Percentiles rank a stretch among this genome's conserved stretches.
Conservation (phyloP, 1,284 basidiomycete species). For the Coniferiporia weirii region DNA sequence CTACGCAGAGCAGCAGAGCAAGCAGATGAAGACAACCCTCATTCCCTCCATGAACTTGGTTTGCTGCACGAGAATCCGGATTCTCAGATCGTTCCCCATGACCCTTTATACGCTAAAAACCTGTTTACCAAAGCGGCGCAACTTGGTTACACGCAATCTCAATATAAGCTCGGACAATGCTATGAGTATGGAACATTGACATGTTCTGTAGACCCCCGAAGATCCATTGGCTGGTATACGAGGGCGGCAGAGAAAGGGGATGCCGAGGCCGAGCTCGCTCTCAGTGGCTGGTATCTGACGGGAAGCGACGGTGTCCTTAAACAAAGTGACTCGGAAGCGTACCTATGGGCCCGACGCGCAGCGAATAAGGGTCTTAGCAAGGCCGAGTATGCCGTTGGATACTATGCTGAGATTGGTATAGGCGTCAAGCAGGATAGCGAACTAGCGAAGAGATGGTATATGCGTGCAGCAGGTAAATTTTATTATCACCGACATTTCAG, state of each 20-base stretch:
- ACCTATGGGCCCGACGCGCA: conserved; percentile 91
- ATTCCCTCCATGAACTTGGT: conserved; percentile 95
- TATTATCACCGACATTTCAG: conserved; percentile 8
- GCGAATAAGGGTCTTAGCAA: conserved; percentile 92
- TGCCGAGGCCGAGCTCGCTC: conserved; percentile 89
- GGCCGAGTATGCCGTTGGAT: conserved; percentile 94
- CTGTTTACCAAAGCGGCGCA: conserved; percentile 91
- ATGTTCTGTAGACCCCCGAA: conserved; percentile 88
- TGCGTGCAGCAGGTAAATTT: conserved; percentile 87
- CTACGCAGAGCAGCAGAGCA: conserved; percentile 92
- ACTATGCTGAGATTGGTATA: conserved; percentile 97
- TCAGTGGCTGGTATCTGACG: conserved; percentile 97
- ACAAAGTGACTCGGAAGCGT: conserved; percentile 96
- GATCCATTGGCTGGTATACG: conserved; percentile 98
- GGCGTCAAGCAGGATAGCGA: conserved; percentile 95
- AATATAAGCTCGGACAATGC: conserved; percentile 93
- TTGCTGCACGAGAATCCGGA: conserved; percentile 81
- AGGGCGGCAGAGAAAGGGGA: conserved; percentile 95
- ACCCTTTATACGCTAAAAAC: conserved; percentile 79
- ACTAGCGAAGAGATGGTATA: conserved; percentile 97
- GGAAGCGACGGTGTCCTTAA: conserved; percentile 94
- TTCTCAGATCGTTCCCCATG: conserved; percentile 60
- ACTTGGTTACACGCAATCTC: conserved; percentile 89
- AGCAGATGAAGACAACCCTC: conserved; percentile 98
- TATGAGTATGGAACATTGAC: conserved; percentile 90